These are phyloP conservation scores for Esteya vermicola DNA, from an alignment of 2,329 filamentous ascomycete species.

Conservation along the genomic window DNA sequence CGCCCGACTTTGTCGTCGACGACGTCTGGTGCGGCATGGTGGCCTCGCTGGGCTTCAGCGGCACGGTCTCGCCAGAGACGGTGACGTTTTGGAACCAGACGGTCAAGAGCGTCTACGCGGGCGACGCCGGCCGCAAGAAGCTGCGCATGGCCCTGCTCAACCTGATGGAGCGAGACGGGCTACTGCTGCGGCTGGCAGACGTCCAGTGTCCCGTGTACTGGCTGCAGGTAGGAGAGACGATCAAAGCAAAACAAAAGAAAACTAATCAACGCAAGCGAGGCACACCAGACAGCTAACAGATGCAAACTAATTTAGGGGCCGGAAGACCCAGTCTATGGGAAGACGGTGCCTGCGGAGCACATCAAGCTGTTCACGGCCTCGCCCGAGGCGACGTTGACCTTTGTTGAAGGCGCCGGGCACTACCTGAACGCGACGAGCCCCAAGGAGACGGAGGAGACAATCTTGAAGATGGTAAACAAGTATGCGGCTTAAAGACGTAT, in stretches of 20 bases:
- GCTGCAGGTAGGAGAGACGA: slow-evolving; percentile 15
- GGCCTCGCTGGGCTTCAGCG: slow-evolving; percentile 28
- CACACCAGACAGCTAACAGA: background rate
- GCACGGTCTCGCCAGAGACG: slow-evolving; percentile 20
- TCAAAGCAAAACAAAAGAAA: background rate
- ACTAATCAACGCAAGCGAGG: background rate
- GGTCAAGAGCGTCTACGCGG: slow-evolving; percentile 29
- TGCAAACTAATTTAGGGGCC: slow-evolving; percentile 30
- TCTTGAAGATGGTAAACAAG: slow-evolving; percentile 27
- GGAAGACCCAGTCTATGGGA: slow-evolving; percentile 28
- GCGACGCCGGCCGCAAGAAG: slow-evolving; percentile 34
- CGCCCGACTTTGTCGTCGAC: slow-evolving; percentile 32
- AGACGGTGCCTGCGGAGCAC: slow-evolving; percentile 26
- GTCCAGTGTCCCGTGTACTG: slow-evolving; percentile 37
- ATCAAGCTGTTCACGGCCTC: slow-evolving; percentile 34
- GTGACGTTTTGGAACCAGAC: slow-evolving; percentile 30
- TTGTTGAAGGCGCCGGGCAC: slow-evolving; percentile 30
- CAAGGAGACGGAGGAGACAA: slow-evolving; percentile 26
- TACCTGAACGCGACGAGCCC: slow-evolving; percentile 35
- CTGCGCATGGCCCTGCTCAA: slow-evolving; percentile 28
- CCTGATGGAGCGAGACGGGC: slow-evolving; percentile 31
- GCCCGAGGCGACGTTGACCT: slow-evolving; percentile 25
- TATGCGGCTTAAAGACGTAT: background rate
- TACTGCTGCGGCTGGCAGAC: slow-evolving; percentile 29
- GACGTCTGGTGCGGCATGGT: slow-evolving; percentile 31